Evolutionary conservation across 176 grass and related monocot genomes (phyloP), one percentile per base, ranked within the genome.

Genomic region (Zizania latifolia): DNA sequence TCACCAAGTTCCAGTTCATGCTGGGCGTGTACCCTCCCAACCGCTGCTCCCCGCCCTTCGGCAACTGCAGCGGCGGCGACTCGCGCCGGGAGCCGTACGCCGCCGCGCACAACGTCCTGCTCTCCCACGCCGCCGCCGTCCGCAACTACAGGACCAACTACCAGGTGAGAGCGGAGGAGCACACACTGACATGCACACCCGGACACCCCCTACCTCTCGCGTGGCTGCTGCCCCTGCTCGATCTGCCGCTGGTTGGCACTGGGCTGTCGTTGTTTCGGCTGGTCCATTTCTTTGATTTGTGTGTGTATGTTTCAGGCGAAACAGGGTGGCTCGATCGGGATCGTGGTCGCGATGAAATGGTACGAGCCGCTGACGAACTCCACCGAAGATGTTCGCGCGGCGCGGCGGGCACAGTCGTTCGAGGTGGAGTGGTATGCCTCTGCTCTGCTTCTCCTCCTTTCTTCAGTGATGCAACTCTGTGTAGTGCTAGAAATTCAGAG

Each of bases 41-140:
- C 16, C 92, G 2, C 33, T 94, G 85, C 77, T 94, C 92, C 0
- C 2, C 62, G 7, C 82, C 92, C 2, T 90, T 79, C 48, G 88
- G 88, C n/a, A 28, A 3, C 24, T 94, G 92, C 64, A 26, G 5
- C 34, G 17, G 39, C 32, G 92, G 92, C 26, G 1, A 94, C 65
- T 94, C 92, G 1, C 14, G 0, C 1, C 16, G 29, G n/a, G 88
- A 94, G 24, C 92, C 88, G 3, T 94, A 88, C 26, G 36, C 45
- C 3, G 92, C 74, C 0, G 70, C 85, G 10, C 88, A 90, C 28
- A 94, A 94, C 64, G 83, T 91, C 61, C 60, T 94, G 61, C 4
- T 94, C 55, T 85, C 85, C 26, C 92, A 94, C 14, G 92, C 85
- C 28, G 77, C 75, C 2, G 85, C 88, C 0, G 92, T 88, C 12